Base-by-base conservation (phyloP, 139 green algal species). In the Auxenochlorella pyrenoidosa region DNA sequence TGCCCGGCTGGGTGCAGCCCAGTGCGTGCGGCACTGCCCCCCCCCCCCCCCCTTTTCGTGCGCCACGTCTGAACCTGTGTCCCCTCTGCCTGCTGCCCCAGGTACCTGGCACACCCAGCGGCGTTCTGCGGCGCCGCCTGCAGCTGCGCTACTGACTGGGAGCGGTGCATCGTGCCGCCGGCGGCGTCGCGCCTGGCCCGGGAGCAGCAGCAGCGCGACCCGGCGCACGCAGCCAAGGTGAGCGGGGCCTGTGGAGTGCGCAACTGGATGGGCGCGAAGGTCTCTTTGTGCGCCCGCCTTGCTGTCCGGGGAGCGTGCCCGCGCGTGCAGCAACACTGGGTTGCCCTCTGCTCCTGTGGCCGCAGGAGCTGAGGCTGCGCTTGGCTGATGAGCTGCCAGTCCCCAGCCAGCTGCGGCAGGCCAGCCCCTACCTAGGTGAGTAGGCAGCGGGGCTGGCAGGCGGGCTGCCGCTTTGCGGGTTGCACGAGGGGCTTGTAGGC, bases 361-460 rank as follows among this genome's bases (percentile, higher is more conserved):
- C 19, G 51, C 83, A 87, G 83, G 84, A 88, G 32, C 59, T 83
- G 84, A 54, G 84, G 3, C 73, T 68, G 40, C 73, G 84, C 41
- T 60, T 88, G 75, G 32, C 41, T 34, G 84, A 88, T 40, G 75
- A 88, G 73, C 84, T 88, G 58, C 88, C 66, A 6, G 81, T 32
- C 13, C 38, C 76, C 26, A 84, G 84, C 60, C 88, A 91, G 59
- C 43, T 54, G 24, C 65, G 51, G 44, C 88, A 91, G 85, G 43
- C 51, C 79, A 84, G 40, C 40, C 88, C 88, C 26, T 91, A 91
- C 70, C 38, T 91, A 15, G 88, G 80, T 85, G 80, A 0, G 80
- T 58, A 24, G 3, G 76, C 13, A 2, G 47, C 22, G 0, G 36
- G 19, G 18, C 24, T 19, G 4, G 8, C 10, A 36, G 40, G 71